These are phyloP conservation scores for Pseudomonodictys pantanalensis DNA, from an alignment of 495 filamentous ascomycete species.

Conservation along the genomic window DNA sequence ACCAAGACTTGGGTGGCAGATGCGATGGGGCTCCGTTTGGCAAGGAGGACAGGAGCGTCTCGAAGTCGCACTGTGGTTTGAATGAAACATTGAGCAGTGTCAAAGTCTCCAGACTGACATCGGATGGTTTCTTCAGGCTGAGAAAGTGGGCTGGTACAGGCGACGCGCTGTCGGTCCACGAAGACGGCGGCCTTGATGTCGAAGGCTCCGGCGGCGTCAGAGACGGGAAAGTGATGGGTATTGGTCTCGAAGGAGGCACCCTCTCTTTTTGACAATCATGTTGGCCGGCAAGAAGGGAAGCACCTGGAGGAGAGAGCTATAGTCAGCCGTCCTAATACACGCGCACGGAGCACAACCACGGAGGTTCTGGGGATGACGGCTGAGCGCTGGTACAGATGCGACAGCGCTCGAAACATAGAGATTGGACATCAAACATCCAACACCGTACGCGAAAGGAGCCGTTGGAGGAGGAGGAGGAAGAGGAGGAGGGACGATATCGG, in stretches of 20 bases:
- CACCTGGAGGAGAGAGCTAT: constrained; percentile 11
- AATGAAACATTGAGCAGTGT: constrained; percentile 53
- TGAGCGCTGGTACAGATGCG: neutral
- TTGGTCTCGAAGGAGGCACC: constrained; percentile 33
- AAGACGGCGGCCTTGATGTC: neutral
- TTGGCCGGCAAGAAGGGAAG: constrained; percentile 30
- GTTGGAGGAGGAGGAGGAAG: neutral
- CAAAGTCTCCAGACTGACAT: constrained; percentile 51
- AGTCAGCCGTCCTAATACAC: constrained; percentile 9
- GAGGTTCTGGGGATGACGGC: neutral
- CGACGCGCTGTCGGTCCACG: constrained; percentile 20
- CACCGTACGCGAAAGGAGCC: no score
- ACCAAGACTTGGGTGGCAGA: constrained; percentile 51
- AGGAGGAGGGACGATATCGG: neutral
- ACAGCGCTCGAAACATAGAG: neutral
- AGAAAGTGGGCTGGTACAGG: constrained; percentile 46
- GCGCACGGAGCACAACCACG: constrained; percentile 11
- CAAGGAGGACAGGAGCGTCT: constrained; percentile 47
- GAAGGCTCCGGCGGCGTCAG: constrained; percentile 19
- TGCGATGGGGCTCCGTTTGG: constrained; percentile 40
- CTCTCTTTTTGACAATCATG: constrained; percentile 39
- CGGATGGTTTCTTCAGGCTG: constrained; percentile 53
- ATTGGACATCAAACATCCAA: neutral
- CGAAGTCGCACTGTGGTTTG: constrained; percentile 44
- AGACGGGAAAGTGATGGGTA: constrained; percentile 36